Conservation (phyloP, 1,284 basidiomycete species). For the Apiotrichum gamsii region DNA sequence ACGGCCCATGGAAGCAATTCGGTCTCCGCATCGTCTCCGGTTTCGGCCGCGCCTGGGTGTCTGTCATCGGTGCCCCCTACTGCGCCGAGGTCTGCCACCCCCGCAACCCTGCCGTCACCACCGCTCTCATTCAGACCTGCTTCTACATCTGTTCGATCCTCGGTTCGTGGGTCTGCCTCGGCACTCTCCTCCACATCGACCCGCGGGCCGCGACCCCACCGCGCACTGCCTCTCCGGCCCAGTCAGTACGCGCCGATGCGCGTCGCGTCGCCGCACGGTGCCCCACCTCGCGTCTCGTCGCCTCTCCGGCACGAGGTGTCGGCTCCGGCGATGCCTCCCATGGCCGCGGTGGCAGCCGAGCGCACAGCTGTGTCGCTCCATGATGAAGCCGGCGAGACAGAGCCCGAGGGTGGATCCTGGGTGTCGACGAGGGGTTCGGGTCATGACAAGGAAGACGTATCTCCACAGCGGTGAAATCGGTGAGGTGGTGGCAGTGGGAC, state of each 20-base stretch:
- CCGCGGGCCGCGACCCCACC: not conserved
- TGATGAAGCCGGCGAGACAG: conserved; percentile 10
- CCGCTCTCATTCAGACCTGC: conserved; percentile 10
- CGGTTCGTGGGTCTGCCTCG: conserved; percentile 17
- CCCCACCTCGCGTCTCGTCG: conserved; percentile 15
- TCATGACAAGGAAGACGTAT: too few relatives aligned
- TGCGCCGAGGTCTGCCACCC: conserved; percentile 12
- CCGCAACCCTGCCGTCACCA: conserved; percentile 6
- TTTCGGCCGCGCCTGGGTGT: conserved; percentile 4
- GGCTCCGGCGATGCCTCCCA: not conserved
- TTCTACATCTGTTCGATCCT: conserved; percentile 15
- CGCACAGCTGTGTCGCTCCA: not conserved
- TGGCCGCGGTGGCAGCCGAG: not conserved
- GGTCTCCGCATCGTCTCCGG: conserved; percentile 11
- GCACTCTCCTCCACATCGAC: conserved; percentile 2
- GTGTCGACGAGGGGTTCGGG: too few relatives aligned
- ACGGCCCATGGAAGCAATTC: conserved; percentile 6
- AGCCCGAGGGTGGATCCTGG: conserved; percentile 13
- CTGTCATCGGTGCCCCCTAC: conserved; percentile 4
- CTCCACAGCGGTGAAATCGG: too few relatives aligned
- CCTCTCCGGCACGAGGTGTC: conserved; percentile 11
- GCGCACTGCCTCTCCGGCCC: not conserved
- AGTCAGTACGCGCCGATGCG: too few relatives aligned
- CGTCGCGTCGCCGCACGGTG: conserved; percentile 1
- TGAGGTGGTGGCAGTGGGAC: too few relatives aligned